phyloP scores from a whole-genome alignment of 2,329 filamentous ascomycete species.

The Coniosporium tulheliwenetii region DNA sequence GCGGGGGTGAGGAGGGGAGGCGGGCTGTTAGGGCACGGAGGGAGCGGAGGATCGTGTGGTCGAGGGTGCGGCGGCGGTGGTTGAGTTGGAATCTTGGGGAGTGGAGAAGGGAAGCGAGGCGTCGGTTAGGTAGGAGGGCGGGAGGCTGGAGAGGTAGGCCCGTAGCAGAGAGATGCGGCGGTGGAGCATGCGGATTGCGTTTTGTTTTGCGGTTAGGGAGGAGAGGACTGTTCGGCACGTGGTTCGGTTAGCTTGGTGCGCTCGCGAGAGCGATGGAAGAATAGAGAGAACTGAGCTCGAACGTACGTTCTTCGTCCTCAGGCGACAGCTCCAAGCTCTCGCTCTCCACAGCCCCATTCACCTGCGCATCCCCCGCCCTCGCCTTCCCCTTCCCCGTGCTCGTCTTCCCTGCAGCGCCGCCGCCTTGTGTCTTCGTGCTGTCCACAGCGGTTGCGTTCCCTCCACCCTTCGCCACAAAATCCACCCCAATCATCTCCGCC shows the following conservation, averaged over 20 bases:
- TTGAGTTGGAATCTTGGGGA: constrained; percentile 14
- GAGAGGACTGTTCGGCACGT: constrained; percentile 38
- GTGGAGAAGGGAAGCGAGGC: constrained; percentile 15
- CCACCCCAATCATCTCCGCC: constrained; percentile 94
- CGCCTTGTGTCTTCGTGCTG: constrained; percentile 13
- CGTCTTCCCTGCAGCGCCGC: constrained; percentile 28
- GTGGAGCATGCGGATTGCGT: constrained; percentile 88
- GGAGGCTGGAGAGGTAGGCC: constrained; percentile 58
- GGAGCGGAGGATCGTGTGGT: constrained; percentile 67
- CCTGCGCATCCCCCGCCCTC: constrained; percentile 13
- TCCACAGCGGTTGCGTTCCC: constrained; percentile 58
- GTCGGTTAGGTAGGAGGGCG: constrained; percentile 45
- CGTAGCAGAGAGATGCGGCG: constrained; percentile 37
- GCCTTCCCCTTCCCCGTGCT: constrained; percentile 34
- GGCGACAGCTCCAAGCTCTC: constrained; percentile 29
- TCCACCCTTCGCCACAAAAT: constrained; percentile 75
- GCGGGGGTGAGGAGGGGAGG: constrained; percentile 64
- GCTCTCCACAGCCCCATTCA: constrained; percentile 10
- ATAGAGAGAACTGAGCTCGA: background rate
- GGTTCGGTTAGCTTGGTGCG: constrained; percentile 4
- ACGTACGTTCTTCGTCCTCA: constrained; percentile 48
- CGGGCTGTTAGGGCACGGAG: constrained; percentile 76
- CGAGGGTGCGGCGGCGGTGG: constrained; percentile 11
- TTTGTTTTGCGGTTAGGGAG: constrained; percentile 69
- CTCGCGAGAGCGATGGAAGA: constrained; percentile 1